Conservation (phyloP, 23 red algal genomes). For the Gracilaria domingensis region DNA sequence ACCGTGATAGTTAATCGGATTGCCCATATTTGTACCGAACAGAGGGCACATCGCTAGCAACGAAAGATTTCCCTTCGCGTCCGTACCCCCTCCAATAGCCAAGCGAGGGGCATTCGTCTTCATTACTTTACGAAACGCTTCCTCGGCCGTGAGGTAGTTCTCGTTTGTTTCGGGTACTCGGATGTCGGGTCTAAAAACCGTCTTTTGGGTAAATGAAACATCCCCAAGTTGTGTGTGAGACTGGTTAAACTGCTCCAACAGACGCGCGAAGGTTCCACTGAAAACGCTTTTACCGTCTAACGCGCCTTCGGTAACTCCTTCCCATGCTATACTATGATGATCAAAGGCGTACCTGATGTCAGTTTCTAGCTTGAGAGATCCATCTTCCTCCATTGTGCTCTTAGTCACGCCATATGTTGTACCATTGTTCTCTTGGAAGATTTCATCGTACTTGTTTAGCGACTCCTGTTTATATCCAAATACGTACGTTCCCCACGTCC, state of each 20-base stretch:
- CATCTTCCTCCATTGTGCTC: too few relatives aligned
- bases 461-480: constrained; percentile 32
- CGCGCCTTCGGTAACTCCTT: constrained; percentile 28
- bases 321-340: constrained; percentile 36
- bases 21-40: constrained; percentile 30
- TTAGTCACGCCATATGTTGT: constrained; percentile 51
- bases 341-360: constrained; percentile 50
- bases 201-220: too few relatives aligned
- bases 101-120: too few relatives aligned
- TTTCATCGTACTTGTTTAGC: constrained; percentile 9
- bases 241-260: too few relatives aligned
- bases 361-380: constrained; percentile 24
- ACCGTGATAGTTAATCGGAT: constrained; percentile 55
- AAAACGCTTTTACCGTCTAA: constrained; percentile 31
- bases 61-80: constrained; percentile 25
- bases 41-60: constrained; percentile 35
- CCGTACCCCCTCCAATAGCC: too few relatives aligned
- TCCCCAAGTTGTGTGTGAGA: too few relatives aligned
- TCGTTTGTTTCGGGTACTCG: too few relatives aligned
- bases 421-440: constrained; percentile 33
- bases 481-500: constrained; percentile 47
- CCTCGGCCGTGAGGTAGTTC: too few relatives aligned
- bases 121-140: too few relatives aligned
- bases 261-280: constrained; percentile 1
- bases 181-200: too few relatives aligned